A percentile compares a stretch with the other conserved stretches of the same genome.
phyloP scores from a whole-genome alignment of 176 grass and related monocot species.

The Calamus simplicifolius region DNA sequence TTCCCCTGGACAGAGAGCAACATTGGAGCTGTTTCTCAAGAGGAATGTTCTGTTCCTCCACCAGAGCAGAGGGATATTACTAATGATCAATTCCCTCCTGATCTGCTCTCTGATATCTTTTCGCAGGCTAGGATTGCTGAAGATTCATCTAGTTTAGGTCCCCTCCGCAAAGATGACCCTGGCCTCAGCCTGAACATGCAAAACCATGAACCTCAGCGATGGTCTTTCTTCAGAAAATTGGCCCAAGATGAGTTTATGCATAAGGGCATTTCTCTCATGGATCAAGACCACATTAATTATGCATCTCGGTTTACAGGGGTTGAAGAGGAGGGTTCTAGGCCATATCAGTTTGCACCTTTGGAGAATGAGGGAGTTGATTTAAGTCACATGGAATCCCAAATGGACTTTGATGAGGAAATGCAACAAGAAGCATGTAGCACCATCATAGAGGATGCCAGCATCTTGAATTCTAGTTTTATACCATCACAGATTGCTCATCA shows the following conservation, averaged over 20 bases:
- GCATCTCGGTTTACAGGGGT: constrained; percentile 31
- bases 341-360: constrained; percentile 20
- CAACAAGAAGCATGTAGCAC: constrained; percentile 32
- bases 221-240: constrained; percentile 98
- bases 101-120: constrained; percentile 95
- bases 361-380: constrained; percentile 31
- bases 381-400: constrained; percentile 34
- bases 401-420: constrained; percentile 39
- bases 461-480: constrained; percentile 33
- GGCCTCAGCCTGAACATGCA: constrained; percentile 73
- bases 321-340: constrained; percentile 26
- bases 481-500: constrained; percentile 32
- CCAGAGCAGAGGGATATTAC: constrained; percentile 40
- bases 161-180: constrained; percentile 55
- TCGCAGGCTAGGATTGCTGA: constrained; percentile 57
- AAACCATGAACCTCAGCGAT: constrained; percentile 73
- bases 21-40: constrained; percentile 23
- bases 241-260: constrained; percentile 64
- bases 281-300: constrained; percentile 32
- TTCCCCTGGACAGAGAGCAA: constrained; percentile 16
- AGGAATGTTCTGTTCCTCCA: constrained; percentile 32
- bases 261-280: constrained; percentile 55
- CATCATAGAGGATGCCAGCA: constrained; percentile 25
- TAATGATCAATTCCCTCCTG: constrained; percentile 57
- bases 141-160: constrained; percentile 43